Conservation (phyloP, 2,329 filamentous ascomycete species). For the Cladosporium sp. region DNA sequence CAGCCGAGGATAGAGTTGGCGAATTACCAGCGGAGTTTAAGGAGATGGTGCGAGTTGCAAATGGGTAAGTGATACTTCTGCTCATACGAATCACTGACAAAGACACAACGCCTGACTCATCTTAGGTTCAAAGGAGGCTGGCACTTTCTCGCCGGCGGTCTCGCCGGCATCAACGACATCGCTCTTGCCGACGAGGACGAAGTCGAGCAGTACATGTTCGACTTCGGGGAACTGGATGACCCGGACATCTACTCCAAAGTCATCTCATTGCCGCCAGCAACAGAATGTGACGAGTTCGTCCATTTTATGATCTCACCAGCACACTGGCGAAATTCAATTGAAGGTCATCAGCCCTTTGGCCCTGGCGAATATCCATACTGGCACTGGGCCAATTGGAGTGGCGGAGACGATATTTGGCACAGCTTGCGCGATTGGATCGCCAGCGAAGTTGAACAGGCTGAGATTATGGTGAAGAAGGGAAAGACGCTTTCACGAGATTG, state of each 20-base stretch:
- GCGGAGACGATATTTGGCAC: neutral
- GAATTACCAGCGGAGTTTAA: neutral
- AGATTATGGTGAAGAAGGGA: neutral
- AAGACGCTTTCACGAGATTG: neutral
- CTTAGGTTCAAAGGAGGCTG: neutral
- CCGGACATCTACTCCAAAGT: neutral
- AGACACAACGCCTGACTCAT: neutral
- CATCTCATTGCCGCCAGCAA: neutral
- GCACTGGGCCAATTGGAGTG: neutral
- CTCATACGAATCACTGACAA: neutral
- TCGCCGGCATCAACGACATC: neutral
- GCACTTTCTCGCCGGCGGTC: neutral
- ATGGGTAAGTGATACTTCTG: neutral
- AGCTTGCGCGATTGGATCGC: neutral
- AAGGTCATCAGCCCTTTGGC: neutral
- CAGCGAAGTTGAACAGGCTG: neutral
- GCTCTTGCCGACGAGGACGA: neutral
- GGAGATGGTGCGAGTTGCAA: neutral
- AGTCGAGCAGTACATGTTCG: neutral
- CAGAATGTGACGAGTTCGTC: neutral
- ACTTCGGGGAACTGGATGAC: neutral
- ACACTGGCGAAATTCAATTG: neutral
- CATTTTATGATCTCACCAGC: neutral
- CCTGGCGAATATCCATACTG: neutral
- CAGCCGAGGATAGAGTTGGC: neutral